Base-by-base conservation (phyloP, 2,329 filamentous ascomycete species). In the Phialocephala subalpina region DNA sequence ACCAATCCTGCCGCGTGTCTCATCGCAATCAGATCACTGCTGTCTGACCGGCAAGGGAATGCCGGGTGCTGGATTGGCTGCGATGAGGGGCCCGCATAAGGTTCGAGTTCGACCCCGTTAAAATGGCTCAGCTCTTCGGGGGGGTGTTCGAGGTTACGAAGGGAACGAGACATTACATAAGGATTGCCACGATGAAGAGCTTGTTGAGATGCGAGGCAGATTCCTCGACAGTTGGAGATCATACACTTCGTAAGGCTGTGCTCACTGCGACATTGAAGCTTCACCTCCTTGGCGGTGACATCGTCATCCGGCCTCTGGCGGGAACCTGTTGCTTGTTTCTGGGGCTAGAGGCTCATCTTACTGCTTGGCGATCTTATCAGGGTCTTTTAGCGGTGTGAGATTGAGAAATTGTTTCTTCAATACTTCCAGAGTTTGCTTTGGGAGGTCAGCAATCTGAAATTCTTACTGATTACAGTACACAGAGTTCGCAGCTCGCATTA, bases 331-430 rank as follows among this genome's bases (percentile, higher is more conserved):
- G 65, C 62, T 67, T 64, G 36, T 59, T 64, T 45, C 20, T 25
- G 20, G 27, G 18, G 36, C 36, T 29, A n/a, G 22, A 55, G 52
- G 25, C 16, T 40, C 59, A 36, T 62, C 56, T 60, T 59, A 57
- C 14, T 25, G 25, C 62, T 67, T 67, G 65, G 65, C 65, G 65
- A 67, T 67, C 62, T 67, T 53, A 67, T 64, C 38, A 42, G 38
- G 52, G 33, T 56, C 25, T 40, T 57, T 18, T 47, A 22, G 12
- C 55, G 16, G 40, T 45, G 36, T 29, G 47, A 53, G 35, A 14
- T 29, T 53, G 6, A 52, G 38, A 22, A 35, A 45, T 35, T 40
- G 45, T 22, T 49, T 11, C 18, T 16, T 16, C 9, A 33, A 9
- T 5, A 5, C 29, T 33, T 33, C 29, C 29, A n/a, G n/a, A n/a